Evolutionary conservation across 1,284 basidiomycete genomes (phyloP).

Genomic region (Taiwanofungus camphoratus): DNA sequence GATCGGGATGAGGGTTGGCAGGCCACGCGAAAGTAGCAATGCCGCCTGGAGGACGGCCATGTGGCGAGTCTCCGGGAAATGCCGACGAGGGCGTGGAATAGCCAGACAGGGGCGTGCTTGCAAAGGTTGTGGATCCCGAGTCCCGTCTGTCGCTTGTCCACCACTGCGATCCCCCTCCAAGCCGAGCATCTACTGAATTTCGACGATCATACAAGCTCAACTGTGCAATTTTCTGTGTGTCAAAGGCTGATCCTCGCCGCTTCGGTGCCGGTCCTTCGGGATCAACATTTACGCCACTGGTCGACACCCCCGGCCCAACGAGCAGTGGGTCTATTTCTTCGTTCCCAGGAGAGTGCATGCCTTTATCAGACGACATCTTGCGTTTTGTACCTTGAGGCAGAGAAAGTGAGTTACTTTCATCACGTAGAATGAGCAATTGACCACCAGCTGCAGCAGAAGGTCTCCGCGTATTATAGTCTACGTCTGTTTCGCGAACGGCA

Average conservation of each 20-base stretch:
- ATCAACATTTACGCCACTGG: conserved; percentile 50
- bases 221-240: conserved; percentile 65
- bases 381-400: conserved; percentile 64
- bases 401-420: conserved; percentile 24
- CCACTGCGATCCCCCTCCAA: conserved; percentile 36
- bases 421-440: conserved; percentile 12
- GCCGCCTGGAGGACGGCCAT: conserved; percentile 54
- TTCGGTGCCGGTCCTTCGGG: conserved; percentile 67
- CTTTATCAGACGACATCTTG: conserved; percentile 71
- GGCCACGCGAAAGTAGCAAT: conserved; percentile 71
- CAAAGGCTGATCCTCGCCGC: conserved; percentile 73
- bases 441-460: conserved; percentile 25
- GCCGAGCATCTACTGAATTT: conserved; percentile 64
- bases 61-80: conserved; percentile 60
- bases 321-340: conserved; percentile 64
- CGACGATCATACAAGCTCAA: conserved; percentile 71
- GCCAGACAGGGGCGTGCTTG: conserved; percentile 53
- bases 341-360: conserved; percentile 39
- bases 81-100: conserved; percentile 48
- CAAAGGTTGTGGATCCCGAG: conserved; percentile 40
- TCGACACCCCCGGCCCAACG: conserved; percentile 60
- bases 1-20: conserved; percentile 39
- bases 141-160: conserved; percentile 67
- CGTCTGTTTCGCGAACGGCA: conserved; percentile 28
- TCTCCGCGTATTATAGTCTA: conserved; percentile 60